phyloP scores from a whole-genome alignment of 2,329 filamentous ascomycete genomes.

The Leptodontidium sp. region DNA sequence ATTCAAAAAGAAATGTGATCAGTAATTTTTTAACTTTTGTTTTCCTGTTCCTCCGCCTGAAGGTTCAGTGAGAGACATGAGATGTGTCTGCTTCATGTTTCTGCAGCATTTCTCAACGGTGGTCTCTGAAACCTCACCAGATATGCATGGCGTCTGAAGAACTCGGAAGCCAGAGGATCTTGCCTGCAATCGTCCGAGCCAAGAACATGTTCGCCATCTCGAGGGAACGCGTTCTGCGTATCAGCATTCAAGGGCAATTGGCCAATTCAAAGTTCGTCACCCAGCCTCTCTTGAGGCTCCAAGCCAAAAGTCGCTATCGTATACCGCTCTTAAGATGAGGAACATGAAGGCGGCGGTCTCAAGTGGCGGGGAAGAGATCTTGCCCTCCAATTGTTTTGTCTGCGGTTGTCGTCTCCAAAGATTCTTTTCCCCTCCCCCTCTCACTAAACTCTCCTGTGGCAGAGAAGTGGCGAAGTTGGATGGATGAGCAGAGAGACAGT shows the following conservation, averaged over 20 bases:
- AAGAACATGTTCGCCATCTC: background rate
- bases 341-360: background rate
- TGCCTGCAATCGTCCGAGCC: background rate
- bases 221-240: background rate
- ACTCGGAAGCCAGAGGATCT: background rate
- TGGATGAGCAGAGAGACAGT: background rate
- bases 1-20: background rate
- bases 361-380: background rate
- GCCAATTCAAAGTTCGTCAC: background rate
- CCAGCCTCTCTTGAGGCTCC: background rate
- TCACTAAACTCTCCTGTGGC: background rate
- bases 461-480: background rate
- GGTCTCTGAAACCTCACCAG: slow-evolving; percentile 1
- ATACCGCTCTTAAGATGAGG: background rate
- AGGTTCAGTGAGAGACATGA: background rate
- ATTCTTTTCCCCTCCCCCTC: background rate
- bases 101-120: slow-evolving; percentile 5
- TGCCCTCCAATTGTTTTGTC: background rate
- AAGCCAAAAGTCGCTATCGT: background rate
- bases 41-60: background rate
- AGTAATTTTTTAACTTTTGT: background rate
- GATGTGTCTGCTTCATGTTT: slow-evolving; percentile 7
- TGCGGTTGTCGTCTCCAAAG: background rate
- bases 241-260: background rate
- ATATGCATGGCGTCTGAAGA: slow-evolving; percentile 5